Base-by-base conservation (phyloP, 1,139 yeast genomes). In the Geotrichum candidum region DNA sequence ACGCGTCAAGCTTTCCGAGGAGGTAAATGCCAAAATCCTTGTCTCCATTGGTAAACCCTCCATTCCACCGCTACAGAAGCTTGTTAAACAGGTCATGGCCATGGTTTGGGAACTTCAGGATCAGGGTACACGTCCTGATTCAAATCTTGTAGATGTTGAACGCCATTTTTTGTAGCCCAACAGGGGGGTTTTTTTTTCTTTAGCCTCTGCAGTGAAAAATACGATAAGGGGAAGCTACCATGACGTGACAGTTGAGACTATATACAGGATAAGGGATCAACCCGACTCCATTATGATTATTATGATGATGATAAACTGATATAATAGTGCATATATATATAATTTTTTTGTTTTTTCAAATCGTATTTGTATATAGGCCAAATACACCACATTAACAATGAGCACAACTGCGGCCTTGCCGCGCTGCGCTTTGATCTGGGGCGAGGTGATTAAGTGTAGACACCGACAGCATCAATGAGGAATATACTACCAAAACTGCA, bases 21-120 rank as follows among this genome's bases (percentile, higher is more conserved):
- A 76, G 56, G 68, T 82, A 54, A 80, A 80, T 63, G 70, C 78
- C 23, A 77, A 78, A 54, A 78, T 82, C 31, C 71, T 81, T 60
- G 73, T 70, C 13, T 68, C 71, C 2, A 95, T 71, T 57, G 80
- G 80, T 7, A 71, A 73, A 62, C 72, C 76, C 1, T 71, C 75
- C 2, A 68, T 69, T 1, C 75, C 80, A 1, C 72, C 76, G 13
- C 67, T 79, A 51, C 78, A 78, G 63, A 69, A 70, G 59, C 64
- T 79, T 15, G 70, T 77, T 10, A 72, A 69, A 60, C 77, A 76
- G 63, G 73, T 77, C 11, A 69, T 71, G 31, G 72, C 67, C 46
- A 61, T 74, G 63, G 66, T 76, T 54, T 68, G 75, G 65, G 71
- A 72, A 62, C 66, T 77, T 63, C 67, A 70, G 13, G 72, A 73